These are phyloP conservation scores for Colletotrichum sp. DNA, from an alignment of 2,329 filamentous ascomycete species.

Conservation along the genomic window DNA sequence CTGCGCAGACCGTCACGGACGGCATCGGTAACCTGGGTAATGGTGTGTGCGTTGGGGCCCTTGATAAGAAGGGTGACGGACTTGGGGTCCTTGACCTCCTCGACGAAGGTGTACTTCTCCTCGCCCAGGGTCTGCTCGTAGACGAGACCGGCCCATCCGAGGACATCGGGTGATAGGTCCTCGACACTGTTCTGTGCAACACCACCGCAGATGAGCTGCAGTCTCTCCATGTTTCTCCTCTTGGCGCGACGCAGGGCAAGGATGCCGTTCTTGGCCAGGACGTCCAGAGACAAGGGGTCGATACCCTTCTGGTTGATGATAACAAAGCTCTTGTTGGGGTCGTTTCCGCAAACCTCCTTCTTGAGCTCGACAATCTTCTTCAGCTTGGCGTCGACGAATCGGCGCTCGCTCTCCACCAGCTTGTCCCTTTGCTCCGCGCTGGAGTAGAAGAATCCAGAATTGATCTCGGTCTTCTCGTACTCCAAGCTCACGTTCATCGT, in stretches of 20 bases:
- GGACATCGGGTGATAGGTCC: constrained; percentile 82
- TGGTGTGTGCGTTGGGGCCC: constrained; percentile 95
- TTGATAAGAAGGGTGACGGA: constrained; percentile 98
- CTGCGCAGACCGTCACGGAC: constrained; percentile 93
- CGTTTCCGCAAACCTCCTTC: constrained; percentile 94
- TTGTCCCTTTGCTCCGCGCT: constrained; percentile 97
- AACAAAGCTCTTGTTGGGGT: constrained; percentile 94
- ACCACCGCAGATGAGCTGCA: constrained; percentile 94
- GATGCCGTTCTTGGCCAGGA: constrained; percentile 97
- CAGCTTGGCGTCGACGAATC: constrained; percentile 94
- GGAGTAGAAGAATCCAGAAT: constrained; percentile 98
- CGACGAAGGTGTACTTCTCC: constrained; percentile 98
- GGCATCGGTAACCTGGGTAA: constrained; percentile 94
- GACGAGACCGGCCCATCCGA: constrained; percentile 95
- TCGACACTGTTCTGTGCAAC: constrained; percentile 95
- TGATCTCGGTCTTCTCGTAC: constrained; percentile 99
- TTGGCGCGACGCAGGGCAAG: constrained; percentile 93
- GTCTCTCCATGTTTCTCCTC: constrained; percentile 97
- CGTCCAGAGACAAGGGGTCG: constrained; percentile 92
- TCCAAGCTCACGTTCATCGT: constrained; percentile 96
- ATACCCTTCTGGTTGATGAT: constrained; percentile 99
- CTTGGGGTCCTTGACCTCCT: constrained; percentile 98
- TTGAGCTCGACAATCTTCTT: constrained; percentile 98
- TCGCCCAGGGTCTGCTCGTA: constrained; percentile 98
- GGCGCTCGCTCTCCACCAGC: constrained; percentile 94